Conservation (phyloP, 2,329 filamentous ascomycete species). For the Pyricularia sp. region DNA sequence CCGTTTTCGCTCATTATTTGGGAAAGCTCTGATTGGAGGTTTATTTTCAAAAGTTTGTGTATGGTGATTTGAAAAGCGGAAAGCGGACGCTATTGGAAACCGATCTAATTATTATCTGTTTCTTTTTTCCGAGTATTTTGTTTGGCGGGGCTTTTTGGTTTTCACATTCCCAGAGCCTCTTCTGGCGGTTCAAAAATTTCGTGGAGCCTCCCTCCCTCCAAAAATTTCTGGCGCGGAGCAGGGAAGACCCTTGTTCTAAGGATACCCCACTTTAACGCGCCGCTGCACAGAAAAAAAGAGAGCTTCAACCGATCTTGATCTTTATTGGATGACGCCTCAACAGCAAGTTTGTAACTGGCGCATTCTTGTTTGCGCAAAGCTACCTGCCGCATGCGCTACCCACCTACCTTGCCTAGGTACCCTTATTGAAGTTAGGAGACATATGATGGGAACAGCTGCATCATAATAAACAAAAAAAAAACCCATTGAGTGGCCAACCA, state of each 20-base stretch:
- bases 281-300: background rate
- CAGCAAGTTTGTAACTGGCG: background rate
- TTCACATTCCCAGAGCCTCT: background rate
- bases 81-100: background rate
- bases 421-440: background rate
- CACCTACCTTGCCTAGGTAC: too few relatives aligned
- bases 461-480: background rate
- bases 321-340: background rate
- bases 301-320: background rate
- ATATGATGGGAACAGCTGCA: background rate
- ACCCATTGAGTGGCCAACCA: background rate
- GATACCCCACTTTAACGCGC: background rate
- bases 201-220: background rate
- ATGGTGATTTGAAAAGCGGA: background rate
- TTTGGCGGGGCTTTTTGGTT: conserved; percentile 5
- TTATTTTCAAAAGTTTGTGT: background rate
- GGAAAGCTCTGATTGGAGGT: background rate
- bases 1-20: conserved; percentile 41
- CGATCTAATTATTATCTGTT: background rate
- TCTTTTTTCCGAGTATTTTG: background rate
- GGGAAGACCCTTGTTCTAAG: background rate
- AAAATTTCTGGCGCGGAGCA: conserved; percentile 2
- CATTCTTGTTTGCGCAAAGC: background rate
- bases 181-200: background rate
- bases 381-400: background rate